phyloP scores from a whole-genome alignment of 306 rosid species.

The Cajanus cajan region DNA sequence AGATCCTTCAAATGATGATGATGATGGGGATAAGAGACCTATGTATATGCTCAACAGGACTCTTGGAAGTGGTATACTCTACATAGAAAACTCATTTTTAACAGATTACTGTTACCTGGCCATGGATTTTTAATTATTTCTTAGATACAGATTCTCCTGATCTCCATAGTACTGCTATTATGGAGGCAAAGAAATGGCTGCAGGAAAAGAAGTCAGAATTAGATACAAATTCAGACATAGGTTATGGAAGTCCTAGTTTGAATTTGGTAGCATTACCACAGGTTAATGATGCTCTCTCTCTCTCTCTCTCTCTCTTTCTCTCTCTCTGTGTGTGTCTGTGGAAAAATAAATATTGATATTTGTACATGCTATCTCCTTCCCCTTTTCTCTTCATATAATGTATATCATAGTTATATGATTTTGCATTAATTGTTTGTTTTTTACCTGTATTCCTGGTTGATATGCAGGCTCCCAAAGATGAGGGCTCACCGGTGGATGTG shows the following conservation, averaged over 20 bases:
- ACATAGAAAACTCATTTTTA: conserved; percentile 12
- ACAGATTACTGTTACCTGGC: conserved; percentile 17
- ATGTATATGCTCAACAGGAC: conserved; percentile 42
- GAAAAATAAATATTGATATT: background rate
- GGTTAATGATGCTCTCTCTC: conserved; percentile 48
- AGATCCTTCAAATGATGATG: conserved; percentile 46
- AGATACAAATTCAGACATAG: conserved; percentile 53
- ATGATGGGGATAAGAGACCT: conserved; percentile 42
- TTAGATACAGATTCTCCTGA: conserved; percentile 47
- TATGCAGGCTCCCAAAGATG: conserved; percentile 65
- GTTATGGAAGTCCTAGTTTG: conserved; percentile 49
- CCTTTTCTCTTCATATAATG: background rate
- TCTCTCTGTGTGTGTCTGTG: background rate
- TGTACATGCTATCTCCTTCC: conserved; percentile 4
- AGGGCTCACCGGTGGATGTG: conserved; percentile 86
- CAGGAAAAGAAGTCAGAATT: conserved; percentile 67
- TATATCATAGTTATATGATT: conserved; percentile 9
- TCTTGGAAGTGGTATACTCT: conserved; percentile 43
- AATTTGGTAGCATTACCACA: conserved; percentile 40
- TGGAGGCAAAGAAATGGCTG: conserved; percentile 90
- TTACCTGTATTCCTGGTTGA: conserved; percentile 7
- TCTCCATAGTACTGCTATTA: conserved; percentile 67
- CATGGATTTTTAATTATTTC: conserved; percentile 26
- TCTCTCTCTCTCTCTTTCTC: conserved; percentile 16
- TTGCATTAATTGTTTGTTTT: conserved; percentile 6